Percentiles rank a stretch among this genome's conserved stretches.
phyloP scores from a whole-genome alignment of 106 monocot genomes.

The Allium sativum region DNA sequence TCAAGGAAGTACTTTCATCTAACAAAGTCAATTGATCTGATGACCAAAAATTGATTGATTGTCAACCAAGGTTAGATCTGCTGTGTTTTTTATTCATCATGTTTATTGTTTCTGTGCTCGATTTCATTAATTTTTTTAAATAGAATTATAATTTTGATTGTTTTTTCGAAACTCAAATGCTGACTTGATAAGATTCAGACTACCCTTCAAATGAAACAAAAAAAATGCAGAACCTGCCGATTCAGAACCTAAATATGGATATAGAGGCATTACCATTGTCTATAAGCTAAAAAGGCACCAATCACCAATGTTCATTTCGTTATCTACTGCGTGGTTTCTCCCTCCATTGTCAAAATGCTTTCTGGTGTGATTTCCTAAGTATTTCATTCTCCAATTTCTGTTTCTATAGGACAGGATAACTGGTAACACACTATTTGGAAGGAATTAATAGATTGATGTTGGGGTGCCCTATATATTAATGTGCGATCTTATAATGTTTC shows the following conservation, averaged over 20 bases:
- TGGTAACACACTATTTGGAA: constrained; percentile 12
- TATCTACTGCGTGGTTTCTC: constrained; percentile 32
- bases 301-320: constrained; percentile 36
- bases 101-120: too few species aligned
- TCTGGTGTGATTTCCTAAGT: constrained; percentile 8
- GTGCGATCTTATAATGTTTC: not conserved
- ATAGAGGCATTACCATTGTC: constrained; percentile 18
- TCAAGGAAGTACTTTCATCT: too few species aligned
- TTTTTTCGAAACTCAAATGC: too few species aligned
- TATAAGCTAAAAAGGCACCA: constrained; percentile 45
- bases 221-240: constrained; percentile 13
- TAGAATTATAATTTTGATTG: too few species aligned
- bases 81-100: too few species aligned
- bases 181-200: not conserved
- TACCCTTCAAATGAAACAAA: not conserved
- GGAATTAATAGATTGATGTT: constrained; percentile 12
- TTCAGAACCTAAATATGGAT: constrained; percentile 33
- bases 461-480: constrained; percentile 31
- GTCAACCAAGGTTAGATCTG: too few species aligned
- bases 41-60: too few species aligned
- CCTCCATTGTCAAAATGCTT: constrained; percentile 19
- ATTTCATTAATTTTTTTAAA: too few species aligned
- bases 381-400: constrained; percentile 29
- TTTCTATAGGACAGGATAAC: constrained; percentile 6
- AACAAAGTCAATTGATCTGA: too few species aligned